Evolutionary conservation across 169 alveolate species (phyloP).

Genomic region (Plasmodium chabaudi): DNA sequence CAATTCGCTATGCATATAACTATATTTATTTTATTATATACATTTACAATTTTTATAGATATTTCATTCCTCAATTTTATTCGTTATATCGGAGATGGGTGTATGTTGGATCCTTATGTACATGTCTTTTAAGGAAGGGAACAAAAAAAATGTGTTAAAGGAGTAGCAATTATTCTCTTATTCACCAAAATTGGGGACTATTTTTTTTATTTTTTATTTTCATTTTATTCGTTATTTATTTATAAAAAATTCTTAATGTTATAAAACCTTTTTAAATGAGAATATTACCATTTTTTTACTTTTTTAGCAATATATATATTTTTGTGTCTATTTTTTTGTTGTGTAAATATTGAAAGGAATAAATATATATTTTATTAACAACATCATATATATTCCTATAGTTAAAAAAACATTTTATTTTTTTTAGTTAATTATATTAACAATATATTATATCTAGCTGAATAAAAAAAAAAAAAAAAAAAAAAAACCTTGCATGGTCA

Average conservation of each 20-base stretch:
- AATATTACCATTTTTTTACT: background rate
- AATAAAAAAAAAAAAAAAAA: slow-evolving; percentile 52
- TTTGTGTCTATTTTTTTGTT: slow-evolving; percentile 9
- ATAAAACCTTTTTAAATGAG: slow-evolving; percentile 7
- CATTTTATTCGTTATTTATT: slow-evolving; percentile 1
- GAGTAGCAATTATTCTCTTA: background rate
- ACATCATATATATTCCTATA: slow-evolving; percentile 1
- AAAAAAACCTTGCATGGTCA: slow-evolving; percentile 49
- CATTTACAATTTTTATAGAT: slow-evolving; percentile 29
- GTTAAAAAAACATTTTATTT: background rate
- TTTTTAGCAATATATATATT: background rate
- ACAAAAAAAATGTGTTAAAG: slow-evolving; percentile 11
- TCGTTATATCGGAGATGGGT: slow-evolving; percentile 72
- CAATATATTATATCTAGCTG: slow-evolving; percentile 30
- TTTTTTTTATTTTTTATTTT: slow-evolving; percentile 18
- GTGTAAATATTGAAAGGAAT: slow-evolving; percentile 8
- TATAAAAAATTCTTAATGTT: slow-evolving; percentile 10
- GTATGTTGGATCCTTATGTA: slow-evolving; percentile 76
- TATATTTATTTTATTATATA: slow-evolving; percentile 15
- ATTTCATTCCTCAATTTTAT: slow-evolving; percentile 64
- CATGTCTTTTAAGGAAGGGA: slow-evolving; percentile 42
- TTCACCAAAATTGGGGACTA: background rate
- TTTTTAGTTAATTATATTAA: background rate
- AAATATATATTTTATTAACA: background rate
- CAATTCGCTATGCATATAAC: no score